Percentiles rank a stretch among this genome's conserved stretches.
Conservation (phyloP, 345 rosid genomes). For the Litchi chinensis region DNA sequence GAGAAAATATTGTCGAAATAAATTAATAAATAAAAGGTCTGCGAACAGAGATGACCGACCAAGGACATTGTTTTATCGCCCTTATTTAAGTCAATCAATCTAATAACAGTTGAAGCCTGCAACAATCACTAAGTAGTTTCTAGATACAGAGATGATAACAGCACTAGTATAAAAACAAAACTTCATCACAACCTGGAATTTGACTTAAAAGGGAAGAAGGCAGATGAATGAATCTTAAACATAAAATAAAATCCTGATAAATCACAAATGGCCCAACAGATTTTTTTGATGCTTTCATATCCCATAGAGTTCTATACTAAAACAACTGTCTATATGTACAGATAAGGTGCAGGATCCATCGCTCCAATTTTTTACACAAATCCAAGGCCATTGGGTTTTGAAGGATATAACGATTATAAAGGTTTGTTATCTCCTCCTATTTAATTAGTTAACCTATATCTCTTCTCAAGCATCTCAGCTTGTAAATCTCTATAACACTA, state of each 20-base stretch:
- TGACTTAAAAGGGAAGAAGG: not conserved
- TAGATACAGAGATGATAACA: not conserved
- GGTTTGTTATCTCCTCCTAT: no score
- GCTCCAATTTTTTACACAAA: no score
- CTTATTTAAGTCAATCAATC: not conserved
- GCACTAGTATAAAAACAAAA: not conserved
- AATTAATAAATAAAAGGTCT: not conserved
- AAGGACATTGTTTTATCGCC: not conserved
- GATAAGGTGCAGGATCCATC: no score
- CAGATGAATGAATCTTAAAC: not conserved
- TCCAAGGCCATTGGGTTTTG: no score
- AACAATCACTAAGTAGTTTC: not conserved
- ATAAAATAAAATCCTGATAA: not conserved
- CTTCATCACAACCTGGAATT: not conserved
- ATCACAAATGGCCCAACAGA: not conserved
- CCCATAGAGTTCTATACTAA: no score
- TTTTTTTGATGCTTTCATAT: not conserved
- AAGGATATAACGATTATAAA: no score
- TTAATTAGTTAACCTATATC: no score
- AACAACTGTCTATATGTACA: no score
- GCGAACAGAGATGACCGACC: not conserved
- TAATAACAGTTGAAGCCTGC: conserved; percentile 2
- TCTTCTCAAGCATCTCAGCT: no score
- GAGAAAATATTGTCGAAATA: not conserved
- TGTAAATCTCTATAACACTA: no score